phyloP scores from a whole-genome alignment of 2,329 filamentous ascomycete genomes.

The Botrytis galanthina region DNA sequence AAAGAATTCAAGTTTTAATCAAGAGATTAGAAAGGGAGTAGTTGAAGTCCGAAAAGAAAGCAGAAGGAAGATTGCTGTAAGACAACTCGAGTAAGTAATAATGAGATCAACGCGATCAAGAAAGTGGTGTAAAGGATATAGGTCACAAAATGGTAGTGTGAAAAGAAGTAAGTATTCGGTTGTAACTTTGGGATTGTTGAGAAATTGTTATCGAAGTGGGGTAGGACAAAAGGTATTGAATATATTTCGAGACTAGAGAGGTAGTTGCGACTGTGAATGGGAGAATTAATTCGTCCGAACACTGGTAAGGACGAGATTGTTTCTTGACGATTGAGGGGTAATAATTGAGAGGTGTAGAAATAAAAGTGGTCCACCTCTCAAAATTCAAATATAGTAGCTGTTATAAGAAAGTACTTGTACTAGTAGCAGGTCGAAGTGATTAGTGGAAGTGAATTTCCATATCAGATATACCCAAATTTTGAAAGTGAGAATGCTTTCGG shows the following conservation, averaged over 20 bases:
- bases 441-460: not conserved
- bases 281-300: not conserved
- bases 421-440: not conserved
- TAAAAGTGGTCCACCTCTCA: not conserved
- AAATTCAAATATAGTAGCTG: not conserved
- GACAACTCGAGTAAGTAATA: not conserved
- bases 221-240: not conserved
- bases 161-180: not conserved
- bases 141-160: not conserved
- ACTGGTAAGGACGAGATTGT: not conserved
- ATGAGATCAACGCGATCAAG: not conserved
- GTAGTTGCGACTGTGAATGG: not conserved
- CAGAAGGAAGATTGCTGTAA: not conserved
- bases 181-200: not conserved
- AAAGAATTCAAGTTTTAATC: not conserved
- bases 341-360: not conserved
- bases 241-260: not conserved
- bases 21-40: not conserved
- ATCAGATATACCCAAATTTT: not conserved
- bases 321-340: not conserved
- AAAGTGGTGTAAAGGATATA: not conserved
- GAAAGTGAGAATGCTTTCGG: conserved; percentile 7
- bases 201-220: not conserved
- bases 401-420: not conserved
- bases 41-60: not conserved